phyloP scores from a whole-genome alignment of 1,284 basidiomycete genomes.

The Ceratobasidium sp. region DNA sequence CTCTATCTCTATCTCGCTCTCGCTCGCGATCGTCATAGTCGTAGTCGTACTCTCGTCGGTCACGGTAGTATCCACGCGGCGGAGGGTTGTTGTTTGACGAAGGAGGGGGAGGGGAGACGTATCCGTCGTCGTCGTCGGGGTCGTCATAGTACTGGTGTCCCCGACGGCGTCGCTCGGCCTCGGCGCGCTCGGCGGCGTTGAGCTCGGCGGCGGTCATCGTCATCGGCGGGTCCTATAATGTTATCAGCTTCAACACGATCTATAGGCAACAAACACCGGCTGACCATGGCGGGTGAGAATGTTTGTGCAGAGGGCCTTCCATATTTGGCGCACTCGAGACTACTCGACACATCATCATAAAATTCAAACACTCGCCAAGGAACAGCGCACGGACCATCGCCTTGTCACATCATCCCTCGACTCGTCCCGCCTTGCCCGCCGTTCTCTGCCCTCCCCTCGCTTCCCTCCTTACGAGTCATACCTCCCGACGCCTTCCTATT shows the following conservation, averaged over 20 bases:
- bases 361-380: conserved; percentile 38
- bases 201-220: conserved; percentile 39
- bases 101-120: background rate
- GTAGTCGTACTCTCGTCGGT: conserved; percentile 14
- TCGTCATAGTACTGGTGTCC: conserved; percentile 14
- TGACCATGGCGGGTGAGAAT: conserved; percentile 15
- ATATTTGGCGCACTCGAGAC: conserved; percentile 46
- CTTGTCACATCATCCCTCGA: background rate
- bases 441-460: background rate
- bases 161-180: conserved; percentile 39
- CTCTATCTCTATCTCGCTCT: background rate
- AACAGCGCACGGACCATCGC: conserved; percentile 34
- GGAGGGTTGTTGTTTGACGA: background rate
- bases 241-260: background rate
- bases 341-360: conserved; percentile 44
- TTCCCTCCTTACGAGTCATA: too few species aligned
- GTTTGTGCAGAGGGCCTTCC: conserved; percentile 39
- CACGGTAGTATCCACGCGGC: conserved; percentile 15
- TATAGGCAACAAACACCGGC: background rate
- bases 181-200: conserved; percentile 43
- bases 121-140: conserved; percentile 28
- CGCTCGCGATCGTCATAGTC: background rate
- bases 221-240: background rate
- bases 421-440: too few species aligned
- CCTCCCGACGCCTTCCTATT: too few species aligned